Conservation (phyloP, 2,329 filamentous ascomycete species). For the Neopestalotiopsis rosae region DNA sequence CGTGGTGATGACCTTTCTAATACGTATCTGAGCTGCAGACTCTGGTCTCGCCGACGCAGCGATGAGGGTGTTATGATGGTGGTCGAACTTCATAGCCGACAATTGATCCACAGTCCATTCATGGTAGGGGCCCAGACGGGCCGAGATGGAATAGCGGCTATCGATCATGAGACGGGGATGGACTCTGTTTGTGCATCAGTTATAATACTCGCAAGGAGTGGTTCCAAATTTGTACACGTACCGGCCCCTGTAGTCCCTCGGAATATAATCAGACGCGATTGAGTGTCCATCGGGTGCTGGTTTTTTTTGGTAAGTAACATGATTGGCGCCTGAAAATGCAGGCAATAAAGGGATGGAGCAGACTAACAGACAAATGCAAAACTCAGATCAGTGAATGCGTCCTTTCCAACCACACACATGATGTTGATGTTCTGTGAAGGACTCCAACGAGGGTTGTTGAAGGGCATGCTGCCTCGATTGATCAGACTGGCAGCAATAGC, state of each 20-base stretch:
- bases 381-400: constrained; percentile 45
- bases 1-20: no score
- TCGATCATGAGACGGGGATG: constrained; percentile 27
- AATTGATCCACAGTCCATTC: constrained; percentile 45
- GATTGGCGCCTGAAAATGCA: constrained; percentile 20
- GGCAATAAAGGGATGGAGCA: not conserved
- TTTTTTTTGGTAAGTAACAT: not conserved
- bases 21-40: no score
- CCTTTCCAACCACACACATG: constrained; percentile 46
- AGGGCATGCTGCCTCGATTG: constrained; percentile 45
- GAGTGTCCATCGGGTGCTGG: constrained; percentile 40
- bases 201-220: not conserved
- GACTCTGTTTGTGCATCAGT: constrained; percentile 22
- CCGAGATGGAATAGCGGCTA: constrained; percentile 20
- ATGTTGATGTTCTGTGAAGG: constrained; percentile 42
- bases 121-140: constrained; percentile 22
- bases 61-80: constrained; percentile 39
- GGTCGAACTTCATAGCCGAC: constrained; percentile 54
- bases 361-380: constrained; percentile 51
- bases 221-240: constrained; percentile 30
- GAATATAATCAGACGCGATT: constrained; percentile 47
- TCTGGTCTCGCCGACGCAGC: constrained; percentile 39
- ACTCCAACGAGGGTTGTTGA: constrained; percentile 31
- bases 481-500: constrained; percentile 46
- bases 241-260: constrained; percentile 48